These are phyloP conservation scores for Darksidea phi DNA, from an alignment of 495 filamentous ascomycete genomes.

Conservation along the genomic window DNA sequence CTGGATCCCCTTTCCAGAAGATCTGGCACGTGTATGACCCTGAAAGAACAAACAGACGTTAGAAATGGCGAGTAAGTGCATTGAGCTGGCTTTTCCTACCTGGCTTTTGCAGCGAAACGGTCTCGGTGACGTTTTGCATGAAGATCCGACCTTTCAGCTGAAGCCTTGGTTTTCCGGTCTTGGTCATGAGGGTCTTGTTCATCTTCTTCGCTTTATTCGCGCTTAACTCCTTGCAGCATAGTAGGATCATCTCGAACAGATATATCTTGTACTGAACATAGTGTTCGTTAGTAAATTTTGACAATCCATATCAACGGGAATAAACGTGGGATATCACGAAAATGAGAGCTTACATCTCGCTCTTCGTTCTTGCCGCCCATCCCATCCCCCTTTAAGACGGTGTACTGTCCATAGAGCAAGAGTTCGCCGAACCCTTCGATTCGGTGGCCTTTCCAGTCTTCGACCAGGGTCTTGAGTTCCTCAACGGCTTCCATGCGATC, in stretches of 20 bases:
- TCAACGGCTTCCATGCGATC: slow-evolving; percentile 74
- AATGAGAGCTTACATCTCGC: slow-evolving; percentile 38
- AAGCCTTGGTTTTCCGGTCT: slow-evolving; percentile 74
- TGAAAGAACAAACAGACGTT: slow-evolving; percentile 44
- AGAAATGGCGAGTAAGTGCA: not conserved
- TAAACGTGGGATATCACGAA: too few relatives aligned
- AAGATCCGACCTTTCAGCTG: slow-evolving; percentile 97
- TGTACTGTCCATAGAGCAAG: slow-evolving; percentile 87
- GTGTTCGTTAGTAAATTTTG: slow-evolving; percentile 11
- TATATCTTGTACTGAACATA: slow-evolving; percentile 85
- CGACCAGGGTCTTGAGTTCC: slow-evolving; percentile 79
- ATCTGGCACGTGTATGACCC: slow-evolving; percentile 94
- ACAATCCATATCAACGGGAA: not conserved
- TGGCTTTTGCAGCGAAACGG: slow-evolving; percentile 75
- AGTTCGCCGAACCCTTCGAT: slow-evolving; percentile 88
- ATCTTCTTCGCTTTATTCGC: slow-evolving; percentile 77
- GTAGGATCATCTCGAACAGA: slow-evolving; percentile 89
- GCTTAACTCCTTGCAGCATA: slow-evolving; percentile 95
- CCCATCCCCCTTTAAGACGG: slow-evolving; percentile 80
- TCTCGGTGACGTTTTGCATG: slow-evolving; percentile 98
- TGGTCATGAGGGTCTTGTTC: slow-evolving; percentile 69
- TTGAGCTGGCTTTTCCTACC: slow-evolving; percentile 53
- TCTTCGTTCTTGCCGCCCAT: slow-evolving; percentile 57
- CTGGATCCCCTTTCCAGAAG: slow-evolving; percentile 96
- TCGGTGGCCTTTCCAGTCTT: slow-evolving; percentile 94